Evolutionary conservation across 306 rosid species (phyloP).

Genomic region (Comarum palustre): DNA sequence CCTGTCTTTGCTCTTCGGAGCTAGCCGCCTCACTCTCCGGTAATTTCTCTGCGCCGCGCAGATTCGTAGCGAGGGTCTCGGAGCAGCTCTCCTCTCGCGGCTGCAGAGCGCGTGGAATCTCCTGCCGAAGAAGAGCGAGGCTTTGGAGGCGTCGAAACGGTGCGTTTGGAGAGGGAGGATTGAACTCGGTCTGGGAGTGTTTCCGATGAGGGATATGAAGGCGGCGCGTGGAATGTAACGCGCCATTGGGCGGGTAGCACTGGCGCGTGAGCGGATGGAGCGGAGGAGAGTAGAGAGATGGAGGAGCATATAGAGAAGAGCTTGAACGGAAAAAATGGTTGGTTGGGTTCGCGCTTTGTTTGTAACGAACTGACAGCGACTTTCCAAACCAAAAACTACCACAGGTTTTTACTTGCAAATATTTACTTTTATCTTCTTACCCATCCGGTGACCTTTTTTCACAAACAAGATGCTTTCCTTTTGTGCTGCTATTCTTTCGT

Average conservation of each 20-base stretch:
- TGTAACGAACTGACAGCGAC: not conserved
- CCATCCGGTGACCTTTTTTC: too few relatives aligned
- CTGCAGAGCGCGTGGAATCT: conserved; percentile 38
- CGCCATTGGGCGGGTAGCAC: conserved; percentile 48
- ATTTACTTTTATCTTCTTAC: too few relatives aligned
- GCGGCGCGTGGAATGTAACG: conserved; percentile 42
- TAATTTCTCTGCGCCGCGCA: conserved; percentile 52
- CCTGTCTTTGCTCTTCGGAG: conserved; percentile 48
- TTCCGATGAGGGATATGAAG: conserved; percentile 13
- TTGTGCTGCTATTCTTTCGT: too few relatives aligned
- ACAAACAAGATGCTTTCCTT: too few relatives aligned
- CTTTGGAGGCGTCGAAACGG: conserved; percentile 22
- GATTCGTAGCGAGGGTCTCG: conserved; percentile 13
- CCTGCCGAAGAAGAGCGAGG: conserved; percentile 34
- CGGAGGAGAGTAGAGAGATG: conserved; percentile 25
- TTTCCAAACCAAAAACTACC: not conserved
- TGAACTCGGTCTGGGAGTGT: not conserved
- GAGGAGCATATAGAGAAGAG: conserved; percentile 29
- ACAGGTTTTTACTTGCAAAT: not conserved
- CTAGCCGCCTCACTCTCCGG: conserved; percentile 53
- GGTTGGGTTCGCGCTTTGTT: not conserved
- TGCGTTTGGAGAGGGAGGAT: conserved; percentile 17
- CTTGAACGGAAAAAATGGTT: not conserved
- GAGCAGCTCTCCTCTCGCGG: conserved; percentile 10
- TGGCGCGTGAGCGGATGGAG: conserved; percentile 19